Base-by-base conservation (phyloP, 164 flowering plant genomes). In the Paratinospora sagittata region DNA sequence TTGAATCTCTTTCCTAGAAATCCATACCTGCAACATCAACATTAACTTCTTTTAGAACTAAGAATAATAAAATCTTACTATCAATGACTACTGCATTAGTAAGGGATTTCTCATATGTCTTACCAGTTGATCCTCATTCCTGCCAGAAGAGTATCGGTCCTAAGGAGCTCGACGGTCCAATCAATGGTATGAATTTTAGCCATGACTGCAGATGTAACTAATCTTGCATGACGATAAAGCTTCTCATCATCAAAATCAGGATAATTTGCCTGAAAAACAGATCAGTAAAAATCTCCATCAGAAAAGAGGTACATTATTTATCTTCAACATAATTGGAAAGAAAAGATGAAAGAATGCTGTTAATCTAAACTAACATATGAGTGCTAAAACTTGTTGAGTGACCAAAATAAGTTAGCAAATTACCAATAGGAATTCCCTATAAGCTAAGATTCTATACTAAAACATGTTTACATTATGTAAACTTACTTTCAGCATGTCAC, bases 111-210 rank as follows among this genome's bases (percentile, higher is more conserved):
- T 33, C n/a, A 17, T 43, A 27, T 41, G 7, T 2, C 69, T 76
- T 75, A 84, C 87, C 87, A 84, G 47, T 82, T 85, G 69, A 74
- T 72, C 39, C 86, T 73, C 86, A 84, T 84, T 39, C 78, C 84
- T 13, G 83, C 86, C 14, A 77, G 49, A 36, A 84, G 78, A 23
- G 85, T 80, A 47, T 82, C 83, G 0, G 83, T 84, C 68, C 75
- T 84, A 0, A 84, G 60, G 41, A 84, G 83, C 63, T 84, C 85
- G 0, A 82, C 82, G 10, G 86, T 84, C 88, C 88, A 85, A 70
- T 85, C 88, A 65, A 85, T 85, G 37, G 86, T 85, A 69, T 85
- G 88, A 65, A 85, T 43, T 73, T 85, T 85, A 26, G 88, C 88
- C 71, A 85, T 82, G 16, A 83, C 85, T 24, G 88, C 88, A 0